Base-by-base conservation (phyloP, 139 green algal species). In the Volvox reticuliferus region DNA sequence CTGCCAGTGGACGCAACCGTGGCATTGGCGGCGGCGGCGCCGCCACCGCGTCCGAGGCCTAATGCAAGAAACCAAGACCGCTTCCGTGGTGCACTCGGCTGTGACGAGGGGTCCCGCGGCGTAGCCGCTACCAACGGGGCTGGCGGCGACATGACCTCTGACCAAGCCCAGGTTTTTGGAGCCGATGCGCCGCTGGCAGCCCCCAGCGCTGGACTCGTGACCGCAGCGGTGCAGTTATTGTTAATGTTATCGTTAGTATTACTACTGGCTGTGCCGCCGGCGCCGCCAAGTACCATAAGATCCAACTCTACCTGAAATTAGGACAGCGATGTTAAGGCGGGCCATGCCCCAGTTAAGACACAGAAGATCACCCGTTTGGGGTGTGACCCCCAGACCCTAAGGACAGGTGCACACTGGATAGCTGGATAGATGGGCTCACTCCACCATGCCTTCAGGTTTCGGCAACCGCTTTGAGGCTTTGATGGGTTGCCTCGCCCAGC, bases 11-110 rank as follows among this genome's bases (percentile, higher is more conserved):
- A 18, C 14, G 24, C 71, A 5, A 30, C 22, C 21, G 13, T n/a
- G 14, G 71, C 21, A 20, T 21, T 30, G 22, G 71, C 22, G 71
- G 71, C 71, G 18, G 78, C 36, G 12, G 19, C 37, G 37, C 35
- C 35, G 78, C 36, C 21, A 35, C 78, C 35, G 24, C 83, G 61
- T 24, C 35, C 68, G 2, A 89, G 28, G 6, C 83, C 83, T 12
- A 80, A 35, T 12, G 83, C 83, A 33, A 80, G 28, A 5, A 89
- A 68, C 83, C 83, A 89, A 2, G 83, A 81, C 36, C 83, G 22
- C 83, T 89, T 89, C 14, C 71, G n/a, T 1, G 83, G 61, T 5
- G 81, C 3, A 0, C 9, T 55, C 44, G 44, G 44, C 44, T 55
- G 44, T 55, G 44, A 55, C 9, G 44, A 9, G 44, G 33, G 0